Percentiles rank a stretch among this genome's conserved stretches.
phyloP scores from a whole-genome alignment of 1,284 basidiomycete genomes.

The Tilletia setariae region DNA sequence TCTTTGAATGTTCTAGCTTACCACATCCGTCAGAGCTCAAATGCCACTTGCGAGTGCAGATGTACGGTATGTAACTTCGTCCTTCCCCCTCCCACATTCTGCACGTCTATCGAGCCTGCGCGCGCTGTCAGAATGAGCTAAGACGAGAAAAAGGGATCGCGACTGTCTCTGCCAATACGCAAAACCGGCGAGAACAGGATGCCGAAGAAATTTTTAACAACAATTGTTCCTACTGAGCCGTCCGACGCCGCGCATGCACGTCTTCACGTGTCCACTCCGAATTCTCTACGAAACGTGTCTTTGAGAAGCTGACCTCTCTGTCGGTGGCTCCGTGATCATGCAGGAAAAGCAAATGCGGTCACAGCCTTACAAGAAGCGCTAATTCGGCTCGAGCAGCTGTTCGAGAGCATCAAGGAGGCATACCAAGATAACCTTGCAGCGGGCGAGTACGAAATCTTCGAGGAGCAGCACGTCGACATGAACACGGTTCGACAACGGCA shows the following conservation, averaged over 20 bases:
- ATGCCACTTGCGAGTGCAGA: slow-evolving; percentile 93
- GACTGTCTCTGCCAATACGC: slow-evolving; percentile 22
- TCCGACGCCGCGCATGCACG: no score
- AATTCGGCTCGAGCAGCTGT: slow-evolving; percentile 42
- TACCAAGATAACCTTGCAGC: slow-evolving; percentile 38
- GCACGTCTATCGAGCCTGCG: not conserved
- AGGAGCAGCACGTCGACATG: slow-evolving; percentile 37
- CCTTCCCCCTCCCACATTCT: not conserved
- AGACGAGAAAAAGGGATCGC: slow-evolving; percentile 40
- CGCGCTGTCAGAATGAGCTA: slow-evolving; percentile 17
- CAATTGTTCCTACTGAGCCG: slow-evolving; percentile 56
- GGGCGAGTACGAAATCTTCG: slow-evolving; percentile 37
- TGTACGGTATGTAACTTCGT: slow-evolving; percentile 75
- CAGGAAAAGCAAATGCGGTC: slow-evolving; percentile 26
- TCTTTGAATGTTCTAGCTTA: slow-evolving; percentile 61
- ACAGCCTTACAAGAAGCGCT: slow-evolving; percentile 46
- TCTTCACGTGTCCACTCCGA: not conserved
- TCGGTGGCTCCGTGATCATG: slow-evolving; percentile 26
- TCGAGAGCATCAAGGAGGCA: slow-evolving; percentile 41
- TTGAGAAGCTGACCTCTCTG: not conserved
- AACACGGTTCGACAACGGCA: slow-evolving; percentile 22
- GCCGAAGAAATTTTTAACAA: slow-evolving; percentile 24
- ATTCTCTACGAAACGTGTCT: not conserved
- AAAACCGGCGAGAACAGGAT: slow-evolving; percentile 13
- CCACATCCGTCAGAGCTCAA: slow-evolving; percentile 95